These are phyloP conservation scores for Pyronema domesticum DNA, from an alignment of 495 filamentous ascomycete genomes.

Conservation along the genomic window DNA sequence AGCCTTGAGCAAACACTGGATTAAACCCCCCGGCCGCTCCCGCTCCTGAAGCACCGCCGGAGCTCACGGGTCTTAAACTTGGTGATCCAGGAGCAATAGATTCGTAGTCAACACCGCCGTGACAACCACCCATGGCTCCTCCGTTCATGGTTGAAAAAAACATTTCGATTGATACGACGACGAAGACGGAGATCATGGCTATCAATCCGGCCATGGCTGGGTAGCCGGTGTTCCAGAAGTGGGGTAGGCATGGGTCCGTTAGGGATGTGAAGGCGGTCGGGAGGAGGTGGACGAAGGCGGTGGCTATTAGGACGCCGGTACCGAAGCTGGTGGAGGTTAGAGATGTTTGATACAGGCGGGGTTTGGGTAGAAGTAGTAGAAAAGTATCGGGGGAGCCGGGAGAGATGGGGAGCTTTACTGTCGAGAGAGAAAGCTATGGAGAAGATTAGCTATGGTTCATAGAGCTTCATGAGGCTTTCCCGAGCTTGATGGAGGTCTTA, in stretches of 20 bases:
- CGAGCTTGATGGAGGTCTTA: constrained; percentile 19
- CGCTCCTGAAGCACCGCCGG: background rate
- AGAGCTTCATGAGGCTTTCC: no score
- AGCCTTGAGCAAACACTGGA: no score
- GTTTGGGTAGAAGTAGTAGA: background rate
- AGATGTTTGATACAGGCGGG: background rate
- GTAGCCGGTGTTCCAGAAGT: constrained; percentile 55
- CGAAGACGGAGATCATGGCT: constrained; percentile 61
- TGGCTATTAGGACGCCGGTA: constrained; percentile 70
- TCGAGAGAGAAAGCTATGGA: background rate
- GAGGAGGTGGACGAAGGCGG: constrained; percentile 74
- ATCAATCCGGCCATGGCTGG: constrained; percentile 60
- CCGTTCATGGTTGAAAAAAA: constrained; percentile 39
- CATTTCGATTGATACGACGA: constrained; percentile 61
- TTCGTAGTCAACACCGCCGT: constrained; percentile 13
- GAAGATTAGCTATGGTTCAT: no score
- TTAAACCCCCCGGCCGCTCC: no score
- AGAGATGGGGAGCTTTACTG: background rate
- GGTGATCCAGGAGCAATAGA: background rate
- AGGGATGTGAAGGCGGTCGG: constrained; percentile 69
- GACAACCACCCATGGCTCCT: constrained; percentile 19
- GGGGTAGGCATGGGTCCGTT: constrained; percentile 62
- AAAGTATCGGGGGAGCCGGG: constrained; percentile 2
- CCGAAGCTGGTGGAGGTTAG: constrained; percentile 50
- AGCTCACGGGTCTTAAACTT: no score